Conservation (phyloP, 2,329 filamentous ascomycete genomes). For the Microdochium paspali region DNA sequence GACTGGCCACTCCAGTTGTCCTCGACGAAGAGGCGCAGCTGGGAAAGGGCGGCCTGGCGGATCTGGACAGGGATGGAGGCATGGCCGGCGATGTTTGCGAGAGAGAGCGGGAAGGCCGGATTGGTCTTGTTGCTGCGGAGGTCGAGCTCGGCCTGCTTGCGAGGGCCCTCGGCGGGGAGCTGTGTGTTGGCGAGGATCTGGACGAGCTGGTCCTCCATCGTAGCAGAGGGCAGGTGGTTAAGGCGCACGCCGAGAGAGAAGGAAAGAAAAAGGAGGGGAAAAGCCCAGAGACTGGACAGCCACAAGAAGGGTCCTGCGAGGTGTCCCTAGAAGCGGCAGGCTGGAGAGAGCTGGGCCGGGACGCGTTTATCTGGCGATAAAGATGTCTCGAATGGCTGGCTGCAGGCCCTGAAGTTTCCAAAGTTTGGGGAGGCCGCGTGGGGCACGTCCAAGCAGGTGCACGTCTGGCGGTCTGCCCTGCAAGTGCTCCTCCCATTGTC, state of each 20-base stretch:
- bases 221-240: constrained; percentile 13
- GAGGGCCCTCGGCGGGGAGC: constrained; percentile 61
- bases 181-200: constrained; percentile 83
- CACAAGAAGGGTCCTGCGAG: background rate
- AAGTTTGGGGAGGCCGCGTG: background rate
- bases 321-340: background rate
- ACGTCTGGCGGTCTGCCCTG: background rate
- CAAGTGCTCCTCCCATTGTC: background rate
- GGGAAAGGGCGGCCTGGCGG: constrained; percentile 74
- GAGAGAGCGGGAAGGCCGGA: constrained; percentile 66
- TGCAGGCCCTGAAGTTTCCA: background rate
- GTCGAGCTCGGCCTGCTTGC: constrained; percentile 80
- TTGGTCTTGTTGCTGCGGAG: constrained; percentile 62
- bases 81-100: constrained; percentile 75
- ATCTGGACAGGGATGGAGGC: constrained; percentile 62
- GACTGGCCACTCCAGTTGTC: constrained; percentile 73
- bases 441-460: too few relatives aligned
- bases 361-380: too few relatives aligned
- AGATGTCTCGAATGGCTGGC: too few relatives aligned
- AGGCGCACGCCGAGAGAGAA: background rate
- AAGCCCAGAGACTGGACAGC: background rate
- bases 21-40: constrained; percentile 75
- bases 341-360: too few relatives aligned
- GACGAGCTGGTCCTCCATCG: constrained; percentile 89
- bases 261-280: background rate